phyloP scores from a whole-genome alignment of 163 green algal species.

The Coccomyxa subellipsoidea region DNA sequence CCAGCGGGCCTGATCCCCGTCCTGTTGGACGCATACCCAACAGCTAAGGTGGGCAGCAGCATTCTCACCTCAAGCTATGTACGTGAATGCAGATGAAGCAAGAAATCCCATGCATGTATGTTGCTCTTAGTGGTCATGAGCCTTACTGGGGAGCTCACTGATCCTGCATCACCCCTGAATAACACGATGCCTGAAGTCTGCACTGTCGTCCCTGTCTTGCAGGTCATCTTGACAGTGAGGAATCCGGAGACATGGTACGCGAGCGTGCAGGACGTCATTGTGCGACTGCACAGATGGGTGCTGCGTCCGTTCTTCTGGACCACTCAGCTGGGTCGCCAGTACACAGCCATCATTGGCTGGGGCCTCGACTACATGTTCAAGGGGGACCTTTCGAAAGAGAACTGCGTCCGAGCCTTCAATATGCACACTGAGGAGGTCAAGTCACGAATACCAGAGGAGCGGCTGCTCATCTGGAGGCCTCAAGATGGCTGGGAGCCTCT shows the following conservation, averaged over 20 bases:
- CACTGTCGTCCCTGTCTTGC: background rate
- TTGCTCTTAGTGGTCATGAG: no score
- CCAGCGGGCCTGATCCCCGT: background rate
- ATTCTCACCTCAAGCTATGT: background rate
- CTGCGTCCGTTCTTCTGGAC: background rate
- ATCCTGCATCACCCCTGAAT: no score
- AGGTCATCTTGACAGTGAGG: constrained; percentile 8
- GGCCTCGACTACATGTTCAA: background rate
- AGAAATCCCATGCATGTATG: no score
- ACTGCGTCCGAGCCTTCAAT: background rate
- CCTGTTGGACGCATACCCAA: constrained; percentile 4
- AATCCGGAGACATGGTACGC: background rate
- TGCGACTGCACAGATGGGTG: background rate
- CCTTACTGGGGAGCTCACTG: no score
- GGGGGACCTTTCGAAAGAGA: background rate
- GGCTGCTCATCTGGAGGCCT: background rate
- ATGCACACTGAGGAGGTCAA: background rate
- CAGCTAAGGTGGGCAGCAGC: constrained; percentile 2
- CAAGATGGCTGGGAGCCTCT: constrained; percentile 10
- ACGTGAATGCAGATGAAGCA: background rate
- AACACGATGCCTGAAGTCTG: no score
- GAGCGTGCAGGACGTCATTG: background rate
- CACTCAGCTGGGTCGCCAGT: background rate
- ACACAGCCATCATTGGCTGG: constrained; percentile 10
- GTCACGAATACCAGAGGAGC: background rate